Conservation (phyloP, 352 stramenopile species). For the Phytophthora vignae region DNA sequence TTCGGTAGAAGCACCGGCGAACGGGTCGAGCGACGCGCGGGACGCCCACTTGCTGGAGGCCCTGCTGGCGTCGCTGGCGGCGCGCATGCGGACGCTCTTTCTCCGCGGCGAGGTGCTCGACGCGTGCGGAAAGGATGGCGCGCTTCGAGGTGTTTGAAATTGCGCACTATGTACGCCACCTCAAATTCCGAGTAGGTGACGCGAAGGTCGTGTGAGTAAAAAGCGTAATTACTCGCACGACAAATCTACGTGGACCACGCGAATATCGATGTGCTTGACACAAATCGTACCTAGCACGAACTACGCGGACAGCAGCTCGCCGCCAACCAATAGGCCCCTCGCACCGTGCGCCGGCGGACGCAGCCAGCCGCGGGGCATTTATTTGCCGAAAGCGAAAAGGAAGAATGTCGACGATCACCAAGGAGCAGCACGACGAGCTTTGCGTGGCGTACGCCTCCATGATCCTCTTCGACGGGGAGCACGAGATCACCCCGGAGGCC, state of each 20-base stretch:
- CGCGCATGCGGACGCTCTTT: slow-evolving; percentile 26
- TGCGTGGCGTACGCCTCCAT: slow-evolving; percentile 86
- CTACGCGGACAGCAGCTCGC: slow-evolving; percentile 27
- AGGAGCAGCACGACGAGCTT: slow-evolving; percentile 90
- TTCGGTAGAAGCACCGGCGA: slow-evolving; percentile 7
- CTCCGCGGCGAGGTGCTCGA: not conserved
- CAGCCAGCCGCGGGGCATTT: slow-evolving; percentile 19
- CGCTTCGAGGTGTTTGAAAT: slow-evolving; percentile 33
- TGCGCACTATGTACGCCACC: slow-evolving; percentile 1
- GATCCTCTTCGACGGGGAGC: slow-evolving; percentile 87
- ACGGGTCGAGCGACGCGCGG: slow-evolving; percentile 37
- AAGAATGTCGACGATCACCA: slow-evolving; percentile 81
- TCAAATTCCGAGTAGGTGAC: not conserved
- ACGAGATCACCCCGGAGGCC: slow-evolving; percentile 82
- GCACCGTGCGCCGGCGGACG: slow-evolving; percentile 7
- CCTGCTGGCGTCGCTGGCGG: slow-evolving; percentile 12
- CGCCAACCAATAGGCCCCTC: slow-evolving; percentile 42
- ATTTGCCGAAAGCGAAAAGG: slow-evolving; percentile 62
- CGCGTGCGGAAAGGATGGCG: slow-evolving; percentile 7
- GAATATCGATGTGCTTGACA: not conserved
- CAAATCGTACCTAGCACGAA: slow-evolving; percentile 31
- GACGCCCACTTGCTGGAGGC: slow-evolving; percentile 37
- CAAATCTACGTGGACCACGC: slow-evolving; percentile 5
- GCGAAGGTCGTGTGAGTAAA: slow-evolving; percentile 30
- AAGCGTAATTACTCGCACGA: slow-evolving; percentile 29